These are phyloP conservation scores for Torulaspora gathmanii DNA, from an alignment of 805 yeast species.

Conservation along the genomic window DNA sequence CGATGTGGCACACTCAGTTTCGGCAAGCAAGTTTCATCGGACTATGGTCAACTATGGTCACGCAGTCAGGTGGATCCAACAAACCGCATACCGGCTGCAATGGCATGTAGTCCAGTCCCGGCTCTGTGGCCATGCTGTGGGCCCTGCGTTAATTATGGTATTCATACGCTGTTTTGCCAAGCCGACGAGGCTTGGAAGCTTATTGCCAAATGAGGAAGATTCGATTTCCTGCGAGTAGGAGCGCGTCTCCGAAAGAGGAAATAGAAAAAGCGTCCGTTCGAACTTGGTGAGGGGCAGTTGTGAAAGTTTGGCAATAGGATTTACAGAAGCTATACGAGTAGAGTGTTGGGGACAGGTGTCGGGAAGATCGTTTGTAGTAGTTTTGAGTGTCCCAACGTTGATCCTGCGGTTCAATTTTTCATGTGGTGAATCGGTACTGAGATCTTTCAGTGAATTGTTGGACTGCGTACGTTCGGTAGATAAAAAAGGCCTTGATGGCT, in stretches of 20 bases:
- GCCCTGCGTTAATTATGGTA: too few species aligned
- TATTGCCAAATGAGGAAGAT: neutral
- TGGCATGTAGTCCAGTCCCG: too few species aligned
- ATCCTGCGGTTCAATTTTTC: neutral
- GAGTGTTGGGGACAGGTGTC: neutral
- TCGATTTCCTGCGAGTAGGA: neutral
- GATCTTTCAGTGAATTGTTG: neutral
- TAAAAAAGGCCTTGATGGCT: neutral
- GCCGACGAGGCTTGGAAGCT: neutral
- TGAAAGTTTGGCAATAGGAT: neutral
- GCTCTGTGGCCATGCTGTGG: too few species aligned
- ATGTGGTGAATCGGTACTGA: neutral
- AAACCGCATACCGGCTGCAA: too few species aligned
- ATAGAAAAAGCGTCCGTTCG: constrained; percentile 2
- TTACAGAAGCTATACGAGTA: neutral
- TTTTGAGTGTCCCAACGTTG: neutral
- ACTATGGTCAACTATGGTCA: too few species aligned
- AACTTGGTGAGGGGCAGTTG: neutral
- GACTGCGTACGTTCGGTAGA: neutral
- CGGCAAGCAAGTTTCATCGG: too few species aligned
- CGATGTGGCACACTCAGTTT: too few species aligned
- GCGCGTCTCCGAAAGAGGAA: neutral
- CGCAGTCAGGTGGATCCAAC: too few species aligned
- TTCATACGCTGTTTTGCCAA: neutral
- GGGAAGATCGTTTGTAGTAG: neutral